Conservation (phyloP, 352 stramenopile species). For the Discostella stelligera region DNA sequence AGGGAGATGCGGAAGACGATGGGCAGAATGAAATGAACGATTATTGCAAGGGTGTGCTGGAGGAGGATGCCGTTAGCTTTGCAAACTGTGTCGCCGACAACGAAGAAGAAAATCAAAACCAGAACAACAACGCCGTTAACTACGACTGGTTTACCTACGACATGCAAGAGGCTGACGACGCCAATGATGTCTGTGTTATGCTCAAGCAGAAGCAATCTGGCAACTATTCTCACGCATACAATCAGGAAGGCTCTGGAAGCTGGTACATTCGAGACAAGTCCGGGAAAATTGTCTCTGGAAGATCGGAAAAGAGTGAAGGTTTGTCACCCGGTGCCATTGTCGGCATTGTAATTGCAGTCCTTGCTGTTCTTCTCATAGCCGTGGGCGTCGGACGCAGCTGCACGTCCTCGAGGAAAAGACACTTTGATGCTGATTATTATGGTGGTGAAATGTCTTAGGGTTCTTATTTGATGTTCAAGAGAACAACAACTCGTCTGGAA, state of each 20-base stretch:
- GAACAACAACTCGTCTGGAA: too few species aligned
- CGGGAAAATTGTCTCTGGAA: conserved; percentile 17
- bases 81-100: conserved; percentile 23
- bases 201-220: conserved; percentile 20
- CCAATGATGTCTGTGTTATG: conserved; percentile 25
- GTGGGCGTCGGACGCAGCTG: conserved; percentile 1
- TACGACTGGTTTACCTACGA: conserved; percentile 39
- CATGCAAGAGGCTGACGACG: conserved; percentile 36
- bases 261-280: conserved; percentile 38
- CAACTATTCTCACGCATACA: conserved; percentile 25
- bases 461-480: not conserved
- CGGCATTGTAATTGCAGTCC: conserved; percentile 10
- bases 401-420: conserved; percentile 7
- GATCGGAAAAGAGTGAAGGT: not conserved
- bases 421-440: conserved; percentile 8
- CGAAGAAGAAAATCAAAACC: conserved; percentile 7
- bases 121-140: conserved; percentile 18
- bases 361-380: conserved; percentile 3
- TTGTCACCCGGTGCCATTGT: conserved; percentile 20
- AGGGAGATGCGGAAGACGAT: conserved; percentile 13
- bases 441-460: conserved; percentile 22
- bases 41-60: conserved; percentile 36
- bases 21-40: conserved; percentile 28
- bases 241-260: conserved; percentile 13
- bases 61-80: conserved; percentile 30